Evolutionary conservation across 805 yeast species (phyloP).

Genomic region (Soucietia sequanensis): DNA sequence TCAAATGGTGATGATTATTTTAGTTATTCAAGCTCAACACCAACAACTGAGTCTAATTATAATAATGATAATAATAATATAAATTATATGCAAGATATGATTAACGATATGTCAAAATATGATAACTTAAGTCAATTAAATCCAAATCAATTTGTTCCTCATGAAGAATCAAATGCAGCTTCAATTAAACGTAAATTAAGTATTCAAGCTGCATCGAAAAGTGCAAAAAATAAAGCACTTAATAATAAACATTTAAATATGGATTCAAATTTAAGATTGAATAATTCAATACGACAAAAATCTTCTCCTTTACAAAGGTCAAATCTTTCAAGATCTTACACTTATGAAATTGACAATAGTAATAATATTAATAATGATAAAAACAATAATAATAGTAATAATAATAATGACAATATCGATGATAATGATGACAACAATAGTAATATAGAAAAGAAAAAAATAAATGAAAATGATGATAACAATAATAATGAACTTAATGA

Average conservation of each 20-base stretch:
- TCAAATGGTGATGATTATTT: conserved; percentile 1
- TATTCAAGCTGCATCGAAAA: not conserved
- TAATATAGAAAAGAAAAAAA: too few relatives aligned
- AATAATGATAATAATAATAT: conserved; percentile 1
- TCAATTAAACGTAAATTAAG: conserved; percentile 1
- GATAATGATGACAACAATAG: too few relatives aligned
- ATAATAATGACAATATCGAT: too few relatives aligned
- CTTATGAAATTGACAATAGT: not conserved
- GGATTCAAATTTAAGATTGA: not conserved
- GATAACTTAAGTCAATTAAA: too few relatives aligned
- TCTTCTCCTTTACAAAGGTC: conserved; percentile 2
- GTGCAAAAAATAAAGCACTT: not conserved
- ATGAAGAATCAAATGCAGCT: not conserved
- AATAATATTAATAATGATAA: too few relatives aligned
- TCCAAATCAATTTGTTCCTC: not conserved
- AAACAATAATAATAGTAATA: too few relatives aligned
- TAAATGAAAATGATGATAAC: too few relatives aligned
- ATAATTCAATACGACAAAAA: conserved; percentile 4
- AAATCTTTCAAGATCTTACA: not conserved
- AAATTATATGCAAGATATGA: not conserved
- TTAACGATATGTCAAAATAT: too few relatives aligned
- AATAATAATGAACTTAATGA: too few relatives aligned
- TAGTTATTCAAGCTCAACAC: not conserved
- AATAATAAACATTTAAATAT: conserved; percentile 1
- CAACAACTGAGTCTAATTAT: conserved; percentile 1